phyloP scores from a whole-genome alignment of 805 yeast genomes.

The Blastobotrys parvus region DNA sequence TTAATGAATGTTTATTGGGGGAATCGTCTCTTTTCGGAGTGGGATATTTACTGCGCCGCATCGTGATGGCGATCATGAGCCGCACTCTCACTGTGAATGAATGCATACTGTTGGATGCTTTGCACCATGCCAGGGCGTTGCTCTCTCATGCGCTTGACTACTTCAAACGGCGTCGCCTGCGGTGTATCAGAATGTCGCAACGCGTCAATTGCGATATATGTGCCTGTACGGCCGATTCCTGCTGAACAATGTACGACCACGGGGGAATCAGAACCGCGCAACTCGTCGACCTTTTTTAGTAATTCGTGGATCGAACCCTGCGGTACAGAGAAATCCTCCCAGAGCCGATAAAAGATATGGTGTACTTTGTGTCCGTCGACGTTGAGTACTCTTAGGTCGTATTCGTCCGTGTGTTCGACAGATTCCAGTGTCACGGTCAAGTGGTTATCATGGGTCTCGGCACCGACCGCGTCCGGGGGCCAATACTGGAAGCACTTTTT shows the following conservation, averaged over 20 bases:
- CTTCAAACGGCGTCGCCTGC: no score
- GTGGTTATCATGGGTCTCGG: background rate
- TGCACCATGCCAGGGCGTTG: slow-evolving; percentile 38
- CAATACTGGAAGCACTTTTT: slow-evolving; percentile 82
- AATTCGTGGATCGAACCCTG: slow-evolving; percentile 42
- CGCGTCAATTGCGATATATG: slow-evolving; percentile 67
- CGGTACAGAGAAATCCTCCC: slow-evolving; percentile 79
- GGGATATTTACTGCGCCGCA: no score
- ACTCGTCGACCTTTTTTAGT: slow-evolving; percentile 36
- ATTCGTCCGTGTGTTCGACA: background rate
- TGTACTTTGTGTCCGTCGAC: slow-evolving; percentile 17
- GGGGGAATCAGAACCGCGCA: slow-evolving; percentile 41
- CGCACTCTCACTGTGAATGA: slow-evolving; percentile 31
- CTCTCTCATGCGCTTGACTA: slow-evolving; percentile 30
- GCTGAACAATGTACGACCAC: slow-evolving; percentile 87
- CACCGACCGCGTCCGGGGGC: slow-evolving; percentile 29
- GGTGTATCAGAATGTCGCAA: slow-evolving; percentile 24
- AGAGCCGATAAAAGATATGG: slow-evolving; percentile 68
- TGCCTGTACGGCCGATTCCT: slow-evolving; percentile 95
- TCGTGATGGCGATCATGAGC: no score
- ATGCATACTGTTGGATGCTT: slow-evolving; percentile 29
- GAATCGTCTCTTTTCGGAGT: no score
- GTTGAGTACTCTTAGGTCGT: slow-evolving; percentile 11
- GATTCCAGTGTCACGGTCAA: slow-evolving; percentile 1
- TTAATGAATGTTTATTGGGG: slow-evolving; percentile 3